Percentiles rank a stretch among this genome's conserved stretches.
These are phyloP conservation scores for Populus ilicifolia DNA, from an alignment of 345 rosid species.

Conservation along the genomic window DNA sequence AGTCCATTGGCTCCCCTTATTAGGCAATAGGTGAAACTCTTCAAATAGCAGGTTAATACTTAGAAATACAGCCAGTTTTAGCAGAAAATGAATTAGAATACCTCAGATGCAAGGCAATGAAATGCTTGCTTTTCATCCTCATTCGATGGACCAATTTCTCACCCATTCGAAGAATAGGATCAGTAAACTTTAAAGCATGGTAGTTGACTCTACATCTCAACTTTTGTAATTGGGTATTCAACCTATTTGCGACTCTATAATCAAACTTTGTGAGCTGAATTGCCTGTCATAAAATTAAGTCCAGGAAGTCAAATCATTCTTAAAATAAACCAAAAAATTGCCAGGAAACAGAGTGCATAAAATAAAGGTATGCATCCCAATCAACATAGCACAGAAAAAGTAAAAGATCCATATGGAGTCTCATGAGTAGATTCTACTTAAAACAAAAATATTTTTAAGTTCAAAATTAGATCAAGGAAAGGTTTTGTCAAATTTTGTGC, in stretches of 20 bases:
- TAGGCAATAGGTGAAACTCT: not conserved
- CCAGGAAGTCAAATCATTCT: not conserved
- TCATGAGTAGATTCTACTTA: not conserved
- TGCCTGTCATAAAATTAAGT: constrained; percentile 46
- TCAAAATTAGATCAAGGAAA: not conserved
- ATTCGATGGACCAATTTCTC: constrained; percentile 60
- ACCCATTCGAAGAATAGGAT: constrained; percentile 77
- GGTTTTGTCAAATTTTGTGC: not conserved
- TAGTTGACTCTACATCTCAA: constrained; percentile 95
- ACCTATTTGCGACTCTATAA: constrained; percentile 85
- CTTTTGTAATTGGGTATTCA: constrained; percentile 79
- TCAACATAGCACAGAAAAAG: not conserved
- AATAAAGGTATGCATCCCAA: not conserved
- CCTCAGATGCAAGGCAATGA: constrained; percentile 94
- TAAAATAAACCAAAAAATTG: not conserved
- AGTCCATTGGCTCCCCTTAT: not conserved
- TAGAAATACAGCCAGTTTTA: not conserved
- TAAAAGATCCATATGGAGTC: not conserved
- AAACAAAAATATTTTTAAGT: not conserved
- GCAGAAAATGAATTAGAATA: constrained; percentile 22
- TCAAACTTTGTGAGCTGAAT: constrained; percentile 87
- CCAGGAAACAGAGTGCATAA: not conserved
- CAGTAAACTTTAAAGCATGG: constrained; percentile 81
- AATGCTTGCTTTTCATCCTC: constrained; percentile 76
- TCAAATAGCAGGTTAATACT: not conserved